Conservation (phyloP, 169 alveolate genomes). For the Plasmodium gaboni region DNA sequence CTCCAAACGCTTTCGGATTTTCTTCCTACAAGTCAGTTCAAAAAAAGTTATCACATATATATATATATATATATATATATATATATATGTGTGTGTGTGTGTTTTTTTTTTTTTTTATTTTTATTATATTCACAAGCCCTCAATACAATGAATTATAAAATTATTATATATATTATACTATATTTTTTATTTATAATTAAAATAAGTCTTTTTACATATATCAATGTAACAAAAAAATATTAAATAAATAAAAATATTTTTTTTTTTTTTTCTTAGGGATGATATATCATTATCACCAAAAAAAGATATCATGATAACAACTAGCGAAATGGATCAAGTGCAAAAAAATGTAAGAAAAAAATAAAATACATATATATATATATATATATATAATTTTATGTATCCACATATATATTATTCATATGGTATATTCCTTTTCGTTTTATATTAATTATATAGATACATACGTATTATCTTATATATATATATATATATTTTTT, state of each 20-base stretch:
- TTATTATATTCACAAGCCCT: too few relatives aligned
- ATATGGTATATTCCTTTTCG: too few relatives aligned
- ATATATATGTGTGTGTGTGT: neutral
- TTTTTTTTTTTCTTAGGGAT: constrained; percentile 37
- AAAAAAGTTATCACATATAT: neutral
- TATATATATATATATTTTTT: too few relatives aligned
- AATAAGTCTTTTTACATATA: neutral
- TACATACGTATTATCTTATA: too few relatives aligned
- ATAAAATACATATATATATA: neutral
- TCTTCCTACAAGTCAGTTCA: constrained; percentile 71
- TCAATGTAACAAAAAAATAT: neutral
- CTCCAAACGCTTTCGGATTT: constrained; percentile 74
- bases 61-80: neutral
- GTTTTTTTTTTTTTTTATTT: too few relatives aligned
- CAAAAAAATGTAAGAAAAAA: constrained; percentile 73
- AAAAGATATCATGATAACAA: constrained; percentile 60
- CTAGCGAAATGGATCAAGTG: constrained; percentile 70
- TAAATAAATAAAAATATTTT: neutral
- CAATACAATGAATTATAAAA: too few relatives aligned
- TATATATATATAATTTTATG: neutral
- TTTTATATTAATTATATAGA: too few relatives aligned
- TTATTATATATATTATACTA: neutral
- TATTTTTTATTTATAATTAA: neutral
- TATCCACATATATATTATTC: too few relatives aligned
- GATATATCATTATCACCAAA: constrained; percentile 66